phyloP scores from a whole-genome alignment of 2,329 filamentous ascomycete genomes.

The Pezizomycotina sp. region DNA sequence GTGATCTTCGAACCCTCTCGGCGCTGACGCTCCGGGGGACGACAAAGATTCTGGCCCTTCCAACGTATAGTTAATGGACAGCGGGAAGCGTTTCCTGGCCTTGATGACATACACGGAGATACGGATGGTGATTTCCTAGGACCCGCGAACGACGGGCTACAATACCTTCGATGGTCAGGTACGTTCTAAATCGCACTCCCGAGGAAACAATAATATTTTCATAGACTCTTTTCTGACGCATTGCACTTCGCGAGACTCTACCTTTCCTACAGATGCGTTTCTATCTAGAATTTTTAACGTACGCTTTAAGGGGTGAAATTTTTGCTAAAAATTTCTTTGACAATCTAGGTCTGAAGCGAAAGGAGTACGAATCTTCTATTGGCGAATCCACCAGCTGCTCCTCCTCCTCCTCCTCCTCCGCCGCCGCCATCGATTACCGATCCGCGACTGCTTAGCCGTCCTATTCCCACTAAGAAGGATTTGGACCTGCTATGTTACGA shows the following conservation, averaged over 20 bases:
- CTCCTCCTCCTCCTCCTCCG: constrained; percentile 1
- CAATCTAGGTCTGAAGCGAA: constrained; percentile 24
- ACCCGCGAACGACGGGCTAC: constrained; percentile 22
- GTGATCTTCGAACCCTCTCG: too few relatives aligned
- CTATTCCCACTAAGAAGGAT: constrained; percentile 11
- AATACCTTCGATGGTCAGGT: constrained; percentile 26
- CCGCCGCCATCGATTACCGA: neutral
- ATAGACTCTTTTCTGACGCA: too few relatives aligned
- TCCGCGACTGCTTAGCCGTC: neutral
- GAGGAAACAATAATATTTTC: too few relatives aligned
- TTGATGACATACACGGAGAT: constrained; percentile 20
- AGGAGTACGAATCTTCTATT: constrained; percentile 22
- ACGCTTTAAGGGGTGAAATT: too few relatives aligned
- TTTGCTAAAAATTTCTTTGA: too few relatives aligned
- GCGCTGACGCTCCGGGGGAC: too few relatives aligned
- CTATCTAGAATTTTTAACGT: too few relatives aligned
- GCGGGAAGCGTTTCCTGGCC: constrained; percentile 23
- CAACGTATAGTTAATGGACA: too few relatives aligned
- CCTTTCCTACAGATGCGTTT: too few relatives aligned
- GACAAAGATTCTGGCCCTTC: too few relatives aligned
- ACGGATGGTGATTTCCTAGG: constrained; percentile 21
- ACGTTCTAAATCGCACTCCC: too few relatives aligned
- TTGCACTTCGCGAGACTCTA: too few relatives aligned
- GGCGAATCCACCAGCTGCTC: constrained; percentile 16
- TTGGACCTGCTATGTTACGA: constrained; percentile 5